Percentiles rank a stretch among this genome's conserved stretches.
Conservation (phyloP, 2,329 filamentous ascomycete species). For the Monosporascus ibericus region DNA sequence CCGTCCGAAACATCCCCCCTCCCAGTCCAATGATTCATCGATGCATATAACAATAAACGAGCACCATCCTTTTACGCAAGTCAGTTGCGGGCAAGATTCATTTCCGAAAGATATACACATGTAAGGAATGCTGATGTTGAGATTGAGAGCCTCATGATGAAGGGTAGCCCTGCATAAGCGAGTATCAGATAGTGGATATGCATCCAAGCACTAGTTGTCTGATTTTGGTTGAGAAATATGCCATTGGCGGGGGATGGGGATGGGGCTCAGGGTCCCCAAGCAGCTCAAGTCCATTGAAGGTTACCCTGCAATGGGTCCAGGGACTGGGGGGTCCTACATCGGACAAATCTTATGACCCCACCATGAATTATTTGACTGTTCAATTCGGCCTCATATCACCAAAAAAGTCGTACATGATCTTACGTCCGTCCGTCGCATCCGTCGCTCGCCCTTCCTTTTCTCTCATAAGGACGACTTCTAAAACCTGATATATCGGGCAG, state of each 20-base stretch:
- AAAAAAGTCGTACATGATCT: no score
- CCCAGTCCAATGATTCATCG: neutral
- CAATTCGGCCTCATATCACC: no score
- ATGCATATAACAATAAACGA: neutral
- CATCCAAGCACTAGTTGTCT: neutral
- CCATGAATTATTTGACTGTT: no score
- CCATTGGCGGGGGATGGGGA: neutral
- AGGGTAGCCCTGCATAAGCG: neutral
- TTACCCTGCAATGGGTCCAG: neutral
- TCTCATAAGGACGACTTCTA: no score
- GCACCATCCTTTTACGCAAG: neutral
- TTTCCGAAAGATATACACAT: neutral
- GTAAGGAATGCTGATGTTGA: neutral
- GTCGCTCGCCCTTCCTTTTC: no score
- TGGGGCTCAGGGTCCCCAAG: neutral
- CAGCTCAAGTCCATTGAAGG: neutral
- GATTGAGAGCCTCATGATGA: neutral
- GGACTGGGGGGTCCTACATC: neutral
- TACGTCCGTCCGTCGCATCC: no score
- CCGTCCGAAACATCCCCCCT: neutral
- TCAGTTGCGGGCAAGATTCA: no score
- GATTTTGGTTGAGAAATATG: neutral
- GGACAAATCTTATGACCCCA: no score
- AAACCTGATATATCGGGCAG: no score
- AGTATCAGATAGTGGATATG: neutral